Percentiles rank a stretch among this genome's conserved stretches.
phyloP scores from a whole-genome alignment of 2,329 filamentous ascomycete genomes.

The Botrytis paeoniae region DNA sequence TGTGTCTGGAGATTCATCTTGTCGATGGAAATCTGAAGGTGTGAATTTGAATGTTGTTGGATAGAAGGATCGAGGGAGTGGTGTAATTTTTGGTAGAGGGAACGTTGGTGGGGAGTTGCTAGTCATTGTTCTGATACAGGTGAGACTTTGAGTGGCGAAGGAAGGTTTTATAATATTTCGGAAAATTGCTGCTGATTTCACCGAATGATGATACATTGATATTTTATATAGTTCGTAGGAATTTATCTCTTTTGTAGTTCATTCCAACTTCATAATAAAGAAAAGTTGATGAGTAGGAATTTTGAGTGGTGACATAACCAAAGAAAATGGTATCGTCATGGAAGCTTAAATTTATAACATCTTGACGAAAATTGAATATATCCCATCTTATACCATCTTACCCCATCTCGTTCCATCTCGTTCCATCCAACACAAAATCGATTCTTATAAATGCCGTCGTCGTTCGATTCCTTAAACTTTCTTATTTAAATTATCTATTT shows the following conservation, averaged over 20 bases:
- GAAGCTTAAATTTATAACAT: neutral
- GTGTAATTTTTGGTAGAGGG: slow-evolving; percentile 19
- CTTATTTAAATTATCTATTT: neutral
- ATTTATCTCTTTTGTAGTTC: neutral
- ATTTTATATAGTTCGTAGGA: neutral
- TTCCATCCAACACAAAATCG: neutral
- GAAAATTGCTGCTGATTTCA: neutral
- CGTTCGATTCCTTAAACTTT: neutral
- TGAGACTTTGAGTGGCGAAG: neutral
- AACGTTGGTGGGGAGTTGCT: neutral
- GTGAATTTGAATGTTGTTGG: slow-evolving; percentile 25
- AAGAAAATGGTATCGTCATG: neutral
- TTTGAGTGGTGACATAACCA: neutral
- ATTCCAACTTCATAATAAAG: neutral
- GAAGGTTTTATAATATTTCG: neutral
- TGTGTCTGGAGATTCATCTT: slow-evolving; percentile 29
- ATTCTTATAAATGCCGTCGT: too few relatives aligned
- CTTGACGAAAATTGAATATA: neutral
- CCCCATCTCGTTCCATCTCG: fast-evolving
- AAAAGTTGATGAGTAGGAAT: neutral
- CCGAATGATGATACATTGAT: neutral
- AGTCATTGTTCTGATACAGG: slow-evolving; percentile 1
- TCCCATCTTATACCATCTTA: neutral
- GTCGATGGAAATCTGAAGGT: slow-evolving; percentile 24
- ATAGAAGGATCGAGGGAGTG: slow-evolving; percentile 30